phyloP scores from a whole-genome alignment of 305 asterid genomes.

The Withania somnifera region DNA sequence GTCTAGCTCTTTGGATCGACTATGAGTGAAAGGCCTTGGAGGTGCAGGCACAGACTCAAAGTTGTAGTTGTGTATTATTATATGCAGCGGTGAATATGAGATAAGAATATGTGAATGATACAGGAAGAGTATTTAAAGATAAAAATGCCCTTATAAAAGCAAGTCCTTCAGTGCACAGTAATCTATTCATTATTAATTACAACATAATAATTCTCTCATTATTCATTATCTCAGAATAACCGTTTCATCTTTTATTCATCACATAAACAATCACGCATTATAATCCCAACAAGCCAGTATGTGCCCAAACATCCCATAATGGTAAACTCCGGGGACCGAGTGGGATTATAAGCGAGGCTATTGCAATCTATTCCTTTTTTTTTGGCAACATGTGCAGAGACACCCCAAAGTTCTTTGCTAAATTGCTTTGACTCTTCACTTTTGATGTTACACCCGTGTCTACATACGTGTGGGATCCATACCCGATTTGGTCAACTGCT shows the following conservation, averaged over 20 bases:
- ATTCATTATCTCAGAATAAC: no score
- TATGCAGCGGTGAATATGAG: background rate
- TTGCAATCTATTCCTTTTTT: background rate
- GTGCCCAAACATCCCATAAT: background rate
- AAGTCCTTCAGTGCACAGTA: background rate
- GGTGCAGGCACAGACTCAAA: no score
- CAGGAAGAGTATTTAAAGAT: background rate
- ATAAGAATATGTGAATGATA: background rate
- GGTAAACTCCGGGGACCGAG: background rate
- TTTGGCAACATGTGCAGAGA: background rate
- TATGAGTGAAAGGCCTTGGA: no score
- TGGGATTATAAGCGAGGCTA: no score
- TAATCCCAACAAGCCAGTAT: background rate
- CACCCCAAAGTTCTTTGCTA: background rate
- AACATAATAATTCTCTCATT: background rate
- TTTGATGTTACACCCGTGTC: no score
- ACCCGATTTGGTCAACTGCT: no score
- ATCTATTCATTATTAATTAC: background rate
- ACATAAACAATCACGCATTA: background rate
- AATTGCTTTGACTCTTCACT: no score
- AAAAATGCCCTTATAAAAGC: background rate
- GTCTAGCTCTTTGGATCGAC: no score
- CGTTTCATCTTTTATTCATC: background rate
- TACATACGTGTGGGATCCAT: no score
- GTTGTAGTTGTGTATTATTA: background rate